phyloP scores from a whole-genome alignment of 176 grass and related monocot genomes.

The Oryza glaberrima region DNA sequence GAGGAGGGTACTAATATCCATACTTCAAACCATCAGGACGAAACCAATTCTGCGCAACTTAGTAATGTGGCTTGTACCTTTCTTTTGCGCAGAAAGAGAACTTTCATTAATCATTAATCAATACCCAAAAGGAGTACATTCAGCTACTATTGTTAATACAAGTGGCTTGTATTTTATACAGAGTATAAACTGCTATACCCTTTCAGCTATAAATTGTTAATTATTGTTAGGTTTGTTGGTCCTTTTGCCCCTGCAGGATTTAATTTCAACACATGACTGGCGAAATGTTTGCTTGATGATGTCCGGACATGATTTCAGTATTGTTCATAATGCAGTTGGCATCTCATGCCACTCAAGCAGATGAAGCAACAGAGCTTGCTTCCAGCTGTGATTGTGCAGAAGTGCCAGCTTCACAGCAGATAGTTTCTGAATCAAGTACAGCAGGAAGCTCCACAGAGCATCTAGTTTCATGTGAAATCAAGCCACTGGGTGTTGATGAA shows the following conservation, averaged over 20 bases:
- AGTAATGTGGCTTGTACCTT: no score
- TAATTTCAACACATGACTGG: slow-evolving; percentile 35
- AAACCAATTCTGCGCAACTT: slow-evolving; percentile 24
- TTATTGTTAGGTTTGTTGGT: slow-evolving; percentile 6
- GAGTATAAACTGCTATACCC: background rate
- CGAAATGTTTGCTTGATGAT: slow-evolving; percentile 40
- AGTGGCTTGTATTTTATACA: background rate
- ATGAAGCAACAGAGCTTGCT: slow-evolving; percentile 40
- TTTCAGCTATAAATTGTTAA: slow-evolving; percentile 1
- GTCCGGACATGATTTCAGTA: slow-evolving; percentile 60
- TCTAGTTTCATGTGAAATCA: slow-evolving; percentile 65
- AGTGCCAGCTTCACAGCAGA: slow-evolving; percentile 44
- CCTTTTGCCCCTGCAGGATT: slow-evolving; percentile 45
- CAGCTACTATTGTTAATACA: no score
- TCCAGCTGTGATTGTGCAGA: slow-evolving; percentile 23
- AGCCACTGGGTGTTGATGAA: slow-evolving; percentile 41
- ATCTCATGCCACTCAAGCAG: slow-evolving; percentile 52
- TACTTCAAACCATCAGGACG: slow-evolving; percentile 14
- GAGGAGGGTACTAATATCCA: background rate
- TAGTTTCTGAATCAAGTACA: slow-evolving; percentile 33
- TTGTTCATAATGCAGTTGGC: slow-evolving; percentile 70
- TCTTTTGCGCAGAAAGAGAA: no score
- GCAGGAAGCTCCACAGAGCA: slow-evolving; percentile 34
- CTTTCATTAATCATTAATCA: no score
- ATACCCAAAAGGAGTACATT: no score